Evolutionary conservation across 768 basidiomycete species (phyloP).

Genomic region (Lentinula aciculospora): DNA sequence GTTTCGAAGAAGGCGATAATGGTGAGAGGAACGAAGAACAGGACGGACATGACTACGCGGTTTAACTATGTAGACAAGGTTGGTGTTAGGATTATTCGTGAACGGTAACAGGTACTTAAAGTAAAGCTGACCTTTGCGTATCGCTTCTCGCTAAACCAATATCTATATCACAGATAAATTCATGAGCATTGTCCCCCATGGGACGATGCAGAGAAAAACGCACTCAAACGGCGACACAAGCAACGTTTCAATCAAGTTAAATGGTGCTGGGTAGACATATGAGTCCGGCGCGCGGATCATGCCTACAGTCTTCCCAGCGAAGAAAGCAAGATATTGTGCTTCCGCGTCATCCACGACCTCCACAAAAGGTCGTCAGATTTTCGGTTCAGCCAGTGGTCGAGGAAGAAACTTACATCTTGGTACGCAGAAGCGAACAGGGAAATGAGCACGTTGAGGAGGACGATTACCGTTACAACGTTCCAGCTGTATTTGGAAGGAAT

Average conservation of each 20-base stretch:
- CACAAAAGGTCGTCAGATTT: background rate
- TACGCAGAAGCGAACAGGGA: slow-evolving; percentile 95
- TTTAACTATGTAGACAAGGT: slow-evolving; percentile 47
- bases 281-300: slow-evolving; percentile 86
- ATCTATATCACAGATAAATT: slow-evolving; percentile 27
- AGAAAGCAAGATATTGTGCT: slow-evolving; percentile 88
- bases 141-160: slow-evolving; percentile 37
- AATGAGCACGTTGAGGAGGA: slow-evolving; percentile 90
- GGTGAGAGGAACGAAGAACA: slow-evolving; percentile 81
- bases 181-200: background rate
- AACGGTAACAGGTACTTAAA: background rate
- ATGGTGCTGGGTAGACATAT: slow-evolving; percentile 88
- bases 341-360: slow-evolving; percentile 81
- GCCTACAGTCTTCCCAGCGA: slow-evolving; percentile 77
- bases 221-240: slow-evolving; percentile 86
- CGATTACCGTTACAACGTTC: slow-evolving; percentile 77
- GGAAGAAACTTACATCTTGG: slow-evolving; percentile 56
- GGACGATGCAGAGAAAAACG: slow-evolving; percentile 20
- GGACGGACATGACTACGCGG: slow-evolving; percentile 62
- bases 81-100: slow-evolving; percentile 2
- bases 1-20: slow-evolving; percentile 76
- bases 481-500: slow-evolving; percentile 38
- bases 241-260: slow-evolving; percentile 81
- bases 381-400: no score
- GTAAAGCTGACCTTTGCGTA: slow-evolving; percentile 50